A percentile compares a stretch with the other conserved stretches of the same genome.
Conservation (phyloP, 257 asterid species). For the Cinchona pubescens region DNA sequence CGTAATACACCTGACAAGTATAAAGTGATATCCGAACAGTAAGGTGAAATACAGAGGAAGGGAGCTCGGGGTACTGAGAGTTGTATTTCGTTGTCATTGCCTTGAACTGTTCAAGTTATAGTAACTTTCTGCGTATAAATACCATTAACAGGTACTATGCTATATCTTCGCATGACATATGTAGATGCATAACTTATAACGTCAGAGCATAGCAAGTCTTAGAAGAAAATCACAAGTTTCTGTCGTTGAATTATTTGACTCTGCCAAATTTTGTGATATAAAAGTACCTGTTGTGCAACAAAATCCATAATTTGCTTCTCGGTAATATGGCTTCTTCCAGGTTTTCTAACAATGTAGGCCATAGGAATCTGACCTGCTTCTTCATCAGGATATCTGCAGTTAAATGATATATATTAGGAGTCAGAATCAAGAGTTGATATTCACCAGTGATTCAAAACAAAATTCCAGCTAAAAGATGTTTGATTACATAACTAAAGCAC, state of each 20-base stretch:
- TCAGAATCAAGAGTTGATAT: neutral
- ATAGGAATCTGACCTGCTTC: conserved; percentile 95
- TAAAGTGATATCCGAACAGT: neutral
- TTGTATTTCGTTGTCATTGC: neutral
- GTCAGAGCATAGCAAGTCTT: neutral
- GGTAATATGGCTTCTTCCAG: conserved; percentile 49
- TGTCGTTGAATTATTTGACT: neutral
- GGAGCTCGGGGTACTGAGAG: neutral
- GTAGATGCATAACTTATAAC: neutral
- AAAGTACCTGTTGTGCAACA: conserved; percentile 66
- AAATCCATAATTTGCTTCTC: conserved; percentile 65
- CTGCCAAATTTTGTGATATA: too few species aligned
- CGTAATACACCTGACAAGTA: neutral
- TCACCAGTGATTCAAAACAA: neutral
- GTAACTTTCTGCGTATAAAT: neutral
- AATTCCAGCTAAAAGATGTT: neutral
- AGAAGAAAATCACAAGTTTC: neutral
- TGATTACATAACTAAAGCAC: neutral
- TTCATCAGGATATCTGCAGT: conserved; percentile 80
- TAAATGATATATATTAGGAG: neutral
- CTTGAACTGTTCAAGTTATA: neutral
- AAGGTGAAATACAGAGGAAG: neutral
- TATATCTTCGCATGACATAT: neutral
- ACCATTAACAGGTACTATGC: neutral
- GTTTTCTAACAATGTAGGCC: conserved; percentile 86